phyloP scores from a whole-genome alignment of 441 rosid genomes.

The Populus hybrid region DNA sequence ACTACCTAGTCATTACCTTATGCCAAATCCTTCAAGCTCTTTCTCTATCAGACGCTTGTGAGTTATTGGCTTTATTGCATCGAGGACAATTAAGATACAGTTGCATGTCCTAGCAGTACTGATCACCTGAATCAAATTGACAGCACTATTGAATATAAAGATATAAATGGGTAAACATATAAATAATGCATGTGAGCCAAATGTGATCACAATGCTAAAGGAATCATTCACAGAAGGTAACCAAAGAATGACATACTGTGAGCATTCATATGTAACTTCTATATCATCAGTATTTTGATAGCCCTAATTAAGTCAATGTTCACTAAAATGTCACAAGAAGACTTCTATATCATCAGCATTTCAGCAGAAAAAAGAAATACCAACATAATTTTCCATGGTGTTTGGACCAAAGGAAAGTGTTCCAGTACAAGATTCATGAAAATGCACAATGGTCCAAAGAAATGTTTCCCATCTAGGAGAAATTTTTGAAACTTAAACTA shows the following conservation, averaged over 20 bases:
- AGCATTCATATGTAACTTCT: too few relatives aligned
- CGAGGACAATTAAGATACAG: slow-evolving; percentile 91
- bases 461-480: background rate
- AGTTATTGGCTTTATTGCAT: slow-evolving; percentile 96
- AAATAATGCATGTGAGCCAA: background rate
- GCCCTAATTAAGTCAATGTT: too few relatives aligned
- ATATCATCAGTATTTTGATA: too few relatives aligned
- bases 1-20: slow-evolving; percentile 50
- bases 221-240: too few relatives aligned
- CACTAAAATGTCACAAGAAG: background rate
- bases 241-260: background rate
- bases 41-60: slow-evolving; percentile 97
- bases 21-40: slow-evolving; percentile 98
- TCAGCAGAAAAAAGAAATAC: background rate
- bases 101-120: slow-evolving; percentile 98
- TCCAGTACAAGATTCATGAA: background rate
- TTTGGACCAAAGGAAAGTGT: background rate
- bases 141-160: slow-evolving; percentile 3
- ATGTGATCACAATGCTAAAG: background rate
- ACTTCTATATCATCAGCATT: background rate
- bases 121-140: slow-evolving; percentile 61
- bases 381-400: background rate
- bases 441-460: background rate
- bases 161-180: slow-evolving; percentile 7
- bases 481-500: background rate